Percentiles rank a stretch among this genome's conserved stretches.
These are phyloP conservation scores for Mycena leptocephala DNA, from an alignment of 768 basidiomycete species.

Conservation along the genomic window DNA sequence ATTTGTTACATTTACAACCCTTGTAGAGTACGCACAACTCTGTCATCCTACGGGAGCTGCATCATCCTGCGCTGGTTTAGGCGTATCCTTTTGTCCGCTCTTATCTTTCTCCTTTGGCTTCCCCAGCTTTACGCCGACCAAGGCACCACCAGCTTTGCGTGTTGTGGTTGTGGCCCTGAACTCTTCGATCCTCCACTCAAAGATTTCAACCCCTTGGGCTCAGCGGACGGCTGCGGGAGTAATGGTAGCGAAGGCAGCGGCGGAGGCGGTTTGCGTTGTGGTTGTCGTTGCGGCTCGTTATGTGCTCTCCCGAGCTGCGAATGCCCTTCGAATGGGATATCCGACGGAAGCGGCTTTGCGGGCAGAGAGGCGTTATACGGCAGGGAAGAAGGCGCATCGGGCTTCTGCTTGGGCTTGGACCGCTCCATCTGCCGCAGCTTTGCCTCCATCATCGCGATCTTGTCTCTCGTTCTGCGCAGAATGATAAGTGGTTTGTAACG, in stretches of 20 bases:
- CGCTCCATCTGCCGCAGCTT: slow-evolving; percentile 88
- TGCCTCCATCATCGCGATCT: slow-evolving; percentile 97
- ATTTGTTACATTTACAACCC: background rate
- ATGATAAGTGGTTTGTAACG: background rate
- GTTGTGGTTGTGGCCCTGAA: background rate
- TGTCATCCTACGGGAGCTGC: background rate
- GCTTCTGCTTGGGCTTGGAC: slow-evolving; percentile 46
- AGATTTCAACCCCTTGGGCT: slow-evolving; percentile 7
- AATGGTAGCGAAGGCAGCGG: slow-evolving; percentile 29
- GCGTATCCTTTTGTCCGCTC: background rate
- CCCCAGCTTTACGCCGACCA: slow-evolving; percentile 60
- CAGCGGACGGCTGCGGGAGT: slow-evolving; percentile 38
- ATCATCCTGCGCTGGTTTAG: background rate
- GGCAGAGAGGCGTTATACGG: slow-evolving; percentile 59
- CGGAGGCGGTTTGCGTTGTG: slow-evolving; percentile 13
- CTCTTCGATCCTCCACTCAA: slow-evolving; percentile 2
- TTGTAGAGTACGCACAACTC: background rate
- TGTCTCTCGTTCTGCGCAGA: slow-evolving; percentile 78
- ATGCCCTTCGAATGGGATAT: background rate
- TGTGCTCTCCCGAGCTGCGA: background rate
- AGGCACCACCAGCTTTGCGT: slow-evolving; percentile 38
- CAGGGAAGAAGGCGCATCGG: slow-evolving; percentile 27
- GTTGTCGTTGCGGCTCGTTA: slow-evolving; percentile 31
- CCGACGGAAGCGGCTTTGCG: slow-evolving; percentile 57
- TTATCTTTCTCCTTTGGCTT: slow-evolving; percentile 51